Conservation (phyloP, 768 basidiomycete species). For the Mycena galopus region DNA sequence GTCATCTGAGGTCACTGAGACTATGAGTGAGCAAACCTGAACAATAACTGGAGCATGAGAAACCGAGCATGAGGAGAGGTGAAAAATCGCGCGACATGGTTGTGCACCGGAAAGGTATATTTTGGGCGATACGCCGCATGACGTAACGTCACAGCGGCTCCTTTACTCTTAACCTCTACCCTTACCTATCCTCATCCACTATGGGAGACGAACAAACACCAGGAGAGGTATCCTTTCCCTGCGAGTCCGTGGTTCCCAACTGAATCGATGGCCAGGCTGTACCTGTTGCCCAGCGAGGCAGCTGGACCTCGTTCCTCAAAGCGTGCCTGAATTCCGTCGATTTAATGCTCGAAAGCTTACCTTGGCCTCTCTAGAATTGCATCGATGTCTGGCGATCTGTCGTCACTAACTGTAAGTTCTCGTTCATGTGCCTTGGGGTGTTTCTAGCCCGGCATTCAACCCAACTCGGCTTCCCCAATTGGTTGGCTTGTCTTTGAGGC, state of each 20-base stretch:
- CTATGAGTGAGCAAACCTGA: too few species aligned
- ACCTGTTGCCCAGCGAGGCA: slow-evolving; percentile 84
- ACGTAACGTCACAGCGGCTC: neutral
- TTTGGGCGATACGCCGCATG: neutral
- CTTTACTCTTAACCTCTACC: neutral
- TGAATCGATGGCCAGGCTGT: slow-evolving; percentile 63
- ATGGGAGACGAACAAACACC: slow-evolving; percentile 38
- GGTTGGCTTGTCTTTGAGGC: too few species aligned
- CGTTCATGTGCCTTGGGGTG: neutral
- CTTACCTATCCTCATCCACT: neutral
- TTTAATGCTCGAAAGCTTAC: slow-evolving; percentile 26
- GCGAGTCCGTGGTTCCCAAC: neutral
- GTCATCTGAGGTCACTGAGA: too few species aligned
- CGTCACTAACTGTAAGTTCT: slow-evolving; percentile 71
- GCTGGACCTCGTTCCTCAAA: slow-evolving; percentile 94
- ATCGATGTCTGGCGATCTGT: slow-evolving; percentile 90
- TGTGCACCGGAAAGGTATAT: neutral
- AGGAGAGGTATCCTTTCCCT: neutral
- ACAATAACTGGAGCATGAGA: too few species aligned
- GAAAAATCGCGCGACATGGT: neutral
- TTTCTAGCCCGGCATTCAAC: neutral
- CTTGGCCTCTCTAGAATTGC: slow-evolving; percentile 68
- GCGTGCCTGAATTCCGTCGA: slow-evolving; percentile 63
- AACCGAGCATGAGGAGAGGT: too few species aligned
- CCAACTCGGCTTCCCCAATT: neutral